phyloP scores from a whole-genome alignment of 345 rosid species.

The Brassica nigra region DNA sequence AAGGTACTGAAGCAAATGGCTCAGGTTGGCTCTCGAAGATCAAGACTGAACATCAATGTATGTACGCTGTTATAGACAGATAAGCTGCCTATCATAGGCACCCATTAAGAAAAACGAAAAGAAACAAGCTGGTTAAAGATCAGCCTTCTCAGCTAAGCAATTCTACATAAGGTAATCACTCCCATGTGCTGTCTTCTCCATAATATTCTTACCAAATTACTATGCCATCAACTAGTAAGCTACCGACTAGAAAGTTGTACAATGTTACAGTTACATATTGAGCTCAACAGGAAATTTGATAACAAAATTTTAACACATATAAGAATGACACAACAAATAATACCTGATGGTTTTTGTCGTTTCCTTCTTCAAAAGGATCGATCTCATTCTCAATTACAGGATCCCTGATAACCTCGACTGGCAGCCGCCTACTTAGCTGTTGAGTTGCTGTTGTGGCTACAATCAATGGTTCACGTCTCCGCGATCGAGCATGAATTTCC shows the following conservation, averaged over 20 bases:
- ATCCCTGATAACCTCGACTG: conserved; percentile 86
- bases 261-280: conserved; percentile 1
- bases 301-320: conserved; percentile 20
- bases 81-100: background rate
- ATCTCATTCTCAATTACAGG: conserved; percentile 79
- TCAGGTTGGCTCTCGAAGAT: conserved; percentile 17
- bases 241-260: conserved; percentile 23
- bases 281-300: conserved; percentile 12
- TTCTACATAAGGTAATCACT: conserved; percentile 3
- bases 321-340: conserved; percentile 17
- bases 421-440: conserved; percentile 67
- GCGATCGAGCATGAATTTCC: conserved; percentile 82
- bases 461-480: conserved; percentile 82
- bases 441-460: conserved; percentile 77
- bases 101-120: background rate
- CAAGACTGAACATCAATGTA: conserved; percentile 11
- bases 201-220: conserved; percentile 7
- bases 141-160: conserved; percentile 16
- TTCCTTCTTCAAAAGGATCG: conserved; percentile 83
- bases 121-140: conserved; percentile 6
- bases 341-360: conserved; percentile 82
- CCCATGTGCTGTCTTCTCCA: background rate
- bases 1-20: conserved; percentile 19
- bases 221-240: conserved; percentile 20
- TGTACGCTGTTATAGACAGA: conserved; percentile 8